Percentiles rank a stretch among this genome's conserved stretches.
phyloP scores from a whole-genome alignment of 345 rosid species.

The Orychophragmus violaceus region DNA sequence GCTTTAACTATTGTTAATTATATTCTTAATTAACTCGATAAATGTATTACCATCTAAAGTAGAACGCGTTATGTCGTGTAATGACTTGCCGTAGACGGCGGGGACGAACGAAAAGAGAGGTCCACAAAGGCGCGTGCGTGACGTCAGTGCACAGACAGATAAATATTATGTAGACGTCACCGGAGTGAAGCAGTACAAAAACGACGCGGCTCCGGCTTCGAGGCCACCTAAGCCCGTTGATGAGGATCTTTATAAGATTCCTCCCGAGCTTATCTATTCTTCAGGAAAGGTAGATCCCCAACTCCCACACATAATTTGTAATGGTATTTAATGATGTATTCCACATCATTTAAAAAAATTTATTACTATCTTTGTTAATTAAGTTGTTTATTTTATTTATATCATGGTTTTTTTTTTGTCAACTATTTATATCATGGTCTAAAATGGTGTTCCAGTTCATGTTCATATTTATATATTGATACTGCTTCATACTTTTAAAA shows the following conservation, averaged over 20 bases:
- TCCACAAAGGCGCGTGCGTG: constrained; percentile 50
- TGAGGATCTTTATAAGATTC: constrained; percentile 89
- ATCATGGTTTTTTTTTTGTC: not conserved
- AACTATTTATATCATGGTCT: not conserved
- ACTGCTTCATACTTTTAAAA: not conserved
- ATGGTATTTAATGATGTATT: not conserved
- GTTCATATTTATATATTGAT: too few species aligned
- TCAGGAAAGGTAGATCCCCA: constrained; percentile 42
- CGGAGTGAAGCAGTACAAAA: constrained; percentile 24
- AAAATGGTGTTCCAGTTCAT: not conserved
- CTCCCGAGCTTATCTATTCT: constrained; percentile 66
- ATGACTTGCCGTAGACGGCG: constrained; percentile 31
- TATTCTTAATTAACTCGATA: not conserved
- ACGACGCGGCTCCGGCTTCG: constrained; percentile 19
- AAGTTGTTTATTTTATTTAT: not conserved
- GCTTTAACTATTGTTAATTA: not conserved
- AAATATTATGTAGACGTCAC: constrained; percentile 13
- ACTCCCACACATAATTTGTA: not conserved
- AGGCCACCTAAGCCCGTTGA: constrained; percentile 61
- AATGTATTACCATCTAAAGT: constrained; percentile 1
- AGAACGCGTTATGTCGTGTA: constrained; percentile 5
- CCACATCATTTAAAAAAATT: not conserved
- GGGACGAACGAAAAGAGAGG: constrained; percentile 44
- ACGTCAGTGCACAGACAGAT: constrained; percentile 34
- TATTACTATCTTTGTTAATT: not conserved